These are phyloP conservation scores for Cadophora sp. DNA, from an alignment of 2,329 filamentous ascomycete genomes.

Conservation along the genomic window DNA sequence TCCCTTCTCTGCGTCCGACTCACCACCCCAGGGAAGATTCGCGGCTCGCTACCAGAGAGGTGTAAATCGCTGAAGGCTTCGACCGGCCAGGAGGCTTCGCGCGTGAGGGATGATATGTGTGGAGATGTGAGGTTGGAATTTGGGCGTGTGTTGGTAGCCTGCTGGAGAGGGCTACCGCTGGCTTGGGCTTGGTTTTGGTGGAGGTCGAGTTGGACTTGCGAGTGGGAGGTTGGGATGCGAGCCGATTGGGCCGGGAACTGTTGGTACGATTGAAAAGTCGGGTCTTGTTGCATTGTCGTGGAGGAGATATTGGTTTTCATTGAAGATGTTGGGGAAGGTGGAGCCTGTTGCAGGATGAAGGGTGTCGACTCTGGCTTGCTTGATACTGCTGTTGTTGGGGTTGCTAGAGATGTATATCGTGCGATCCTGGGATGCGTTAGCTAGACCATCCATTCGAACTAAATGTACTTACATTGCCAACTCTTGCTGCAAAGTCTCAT, in stretches of 20 bases:
- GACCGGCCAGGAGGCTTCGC: constrained; percentile 48
- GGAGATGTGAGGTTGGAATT: constrained; percentile 31
- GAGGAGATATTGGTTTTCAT: constrained; percentile 44
- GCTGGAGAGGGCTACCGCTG: constrained; percentile 29
- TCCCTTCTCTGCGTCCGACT: constrained; percentile 44
- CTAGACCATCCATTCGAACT: neutral
- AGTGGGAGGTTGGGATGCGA: constrained; percentile 38
- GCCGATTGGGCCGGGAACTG: constrained; percentile 44
- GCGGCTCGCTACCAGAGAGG: constrained; percentile 66
- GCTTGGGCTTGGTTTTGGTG: constrained; percentile 16
- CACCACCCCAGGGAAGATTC: constrained; percentile 75
- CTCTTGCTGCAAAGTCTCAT: constrained; percentile 86
- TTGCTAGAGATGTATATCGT: constrained; percentile 41
- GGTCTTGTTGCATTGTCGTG: constrained; percentile 30
- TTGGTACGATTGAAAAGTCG: constrained; percentile 38
- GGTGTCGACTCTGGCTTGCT: constrained; percentile 37
- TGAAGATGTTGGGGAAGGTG: constrained; percentile 44
- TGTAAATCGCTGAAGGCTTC: constrained; percentile 52
- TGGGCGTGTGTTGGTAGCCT: constrained; percentile 19
- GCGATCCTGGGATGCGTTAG: constrained; percentile 43
- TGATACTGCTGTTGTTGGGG: constrained; percentile 37
- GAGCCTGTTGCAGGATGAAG: constrained; percentile 30
- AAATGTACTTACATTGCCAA: constrained; percentile 72
- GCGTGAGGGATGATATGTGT: constrained; percentile 33
- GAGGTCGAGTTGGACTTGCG: constrained; percentile 37